phyloP scores from a whole-genome alignment of 176 grass and related monocot genomes.

The maize (Zea mays) region Zm-B73-REFERENCE-NAM-5.0 NC_050100.1:192536501-192537000 shows the following conservation, averaged over 20 bases:
- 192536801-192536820: constrained; percentile 34
- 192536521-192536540: not conserved
- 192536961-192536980: not conserved
- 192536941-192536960: not conserved
- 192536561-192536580: not conserved
- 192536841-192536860: not conserved
- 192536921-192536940: not conserved
- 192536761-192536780: constrained; percentile 30
- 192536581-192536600: constrained; percentile 33
- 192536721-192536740: not conserved
- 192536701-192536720: constrained; percentile 26
- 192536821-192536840: not conserved
- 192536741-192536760: not conserved
- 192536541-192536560: not conserved
- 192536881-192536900: no score
- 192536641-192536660: not conserved
- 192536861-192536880: not conserved
- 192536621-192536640: constrained; percentile 2
- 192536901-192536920: not conserved
- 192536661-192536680: no score
- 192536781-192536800: constrained; percentile 1
- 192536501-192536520: not conserved
- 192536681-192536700: no score
- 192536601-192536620: constrained; percentile 11
- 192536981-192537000: not conserved